Evolutionary conservation across 2,329 filamentous ascomycete species (phyloP).

Genomic region (Penicillium thymicola): DNA sequence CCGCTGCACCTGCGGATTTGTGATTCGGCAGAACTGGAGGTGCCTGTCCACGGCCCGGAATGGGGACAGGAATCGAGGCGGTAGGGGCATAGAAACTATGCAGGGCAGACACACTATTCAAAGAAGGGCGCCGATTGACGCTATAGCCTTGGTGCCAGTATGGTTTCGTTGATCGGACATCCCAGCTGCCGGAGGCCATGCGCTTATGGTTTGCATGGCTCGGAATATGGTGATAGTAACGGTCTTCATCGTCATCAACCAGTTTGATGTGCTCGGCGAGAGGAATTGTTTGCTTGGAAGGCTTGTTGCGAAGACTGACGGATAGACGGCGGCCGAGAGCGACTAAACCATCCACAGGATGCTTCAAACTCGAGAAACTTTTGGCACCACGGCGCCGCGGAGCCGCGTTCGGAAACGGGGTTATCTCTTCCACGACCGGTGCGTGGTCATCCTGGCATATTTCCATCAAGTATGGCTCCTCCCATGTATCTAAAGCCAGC

Average conservation of each 20-base stretch:
- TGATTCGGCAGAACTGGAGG: conserved; percentile 42
- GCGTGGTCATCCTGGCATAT: conserved; percentile 22
- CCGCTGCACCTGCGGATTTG: conserved; percentile 43
- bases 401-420: conserved; percentile 30
- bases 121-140: conserved; percentile 36
- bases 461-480: conserved; percentile 24
- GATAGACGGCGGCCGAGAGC: conserved; percentile 43
- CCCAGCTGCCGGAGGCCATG: conserved; percentile 24
- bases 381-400: conserved; percentile 37
- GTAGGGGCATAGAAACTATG: conserved; percentile 34
- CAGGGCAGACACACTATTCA: conserved; percentile 35
- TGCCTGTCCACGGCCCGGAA: conserved; percentile 38
- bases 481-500: conserved; percentile 24
- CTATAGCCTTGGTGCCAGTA: conserved; percentile 29
- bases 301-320: conserved; percentile 39
- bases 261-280: conserved; percentile 3
- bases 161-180: conserved; percentile 17
- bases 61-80: conserved; percentile 27
- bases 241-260: conserved; percentile 16
- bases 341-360: conserved; percentile 42
- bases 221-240: conserved; percentile 15
- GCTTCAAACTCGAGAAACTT: conserved; percentile 43
- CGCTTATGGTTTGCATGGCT: conserved; percentile 18
- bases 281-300: conserved; percentile 28
- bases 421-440: conserved; percentile 33